Conservation (phyloP, 225 moss, liverwort and hornwort genomes). For the Anthoceros angustus region DNA sequence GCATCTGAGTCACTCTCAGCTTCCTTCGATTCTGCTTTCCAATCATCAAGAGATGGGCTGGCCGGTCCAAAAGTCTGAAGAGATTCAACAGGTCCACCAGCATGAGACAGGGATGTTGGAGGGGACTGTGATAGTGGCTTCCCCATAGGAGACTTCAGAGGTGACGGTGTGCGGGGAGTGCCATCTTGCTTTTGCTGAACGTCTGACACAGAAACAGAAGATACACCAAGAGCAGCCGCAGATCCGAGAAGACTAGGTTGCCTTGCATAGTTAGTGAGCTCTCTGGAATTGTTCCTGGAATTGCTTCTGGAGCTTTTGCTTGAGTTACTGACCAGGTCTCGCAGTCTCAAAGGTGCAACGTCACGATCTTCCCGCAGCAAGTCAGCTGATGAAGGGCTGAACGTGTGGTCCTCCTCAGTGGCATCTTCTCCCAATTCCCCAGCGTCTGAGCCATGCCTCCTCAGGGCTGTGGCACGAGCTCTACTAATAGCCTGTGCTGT, state of each 20-base stretch:
- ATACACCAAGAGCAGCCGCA: slow-evolving; percentile 74
- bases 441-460: neutral
- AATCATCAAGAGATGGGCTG: slow-evolving; percentile 16
- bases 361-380: neutral
- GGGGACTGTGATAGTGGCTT: neutral
- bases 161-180: neutral
- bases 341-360: neutral
- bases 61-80: slow-evolving; percentile 35
- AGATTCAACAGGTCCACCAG: slow-evolving; percentile 42
- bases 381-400: neutral
- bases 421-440: neutral
- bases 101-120: neutral
- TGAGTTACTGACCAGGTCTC: neutral
- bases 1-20: slow-evolving; percentile 43
- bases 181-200: slow-evolving; percentile 20
- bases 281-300: slow-evolving; percentile 24
- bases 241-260: slow-evolving; percentile 93
- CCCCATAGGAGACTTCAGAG: neutral
- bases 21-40: slow-evolving; percentile 23
- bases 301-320: slow-evolving; percentile 18
- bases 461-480: slow-evolving; percentile 9
- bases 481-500: slow-evolving; percentile 46
- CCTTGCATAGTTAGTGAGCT: slow-evolving; percentile 52
- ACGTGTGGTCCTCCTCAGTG: neutral
- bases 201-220: slow-evolving; percentile 89